Conservation (phyloP, 2,329 filamentous ascomycete species). For the Hymenoscyphus fructigenus region DNA sequence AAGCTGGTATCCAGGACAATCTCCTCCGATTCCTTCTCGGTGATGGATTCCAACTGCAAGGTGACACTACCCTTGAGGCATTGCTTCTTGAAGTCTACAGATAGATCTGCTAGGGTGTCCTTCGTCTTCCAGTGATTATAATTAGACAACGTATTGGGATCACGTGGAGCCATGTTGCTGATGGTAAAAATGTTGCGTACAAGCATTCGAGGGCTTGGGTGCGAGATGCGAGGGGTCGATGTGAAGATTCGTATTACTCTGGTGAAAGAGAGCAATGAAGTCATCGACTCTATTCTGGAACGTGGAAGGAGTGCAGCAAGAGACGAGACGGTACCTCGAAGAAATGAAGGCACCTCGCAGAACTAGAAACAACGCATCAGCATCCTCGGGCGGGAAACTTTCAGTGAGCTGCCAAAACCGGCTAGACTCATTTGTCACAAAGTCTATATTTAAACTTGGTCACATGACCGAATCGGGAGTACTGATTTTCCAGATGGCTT, state of each 20-base stretch:
- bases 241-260: constrained; percentile 17
- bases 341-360: background rate
- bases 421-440: background rate
- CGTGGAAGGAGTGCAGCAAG: background rate
- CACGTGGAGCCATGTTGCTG: constrained; percentile 47
- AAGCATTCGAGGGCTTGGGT: constrained; percentile 14
- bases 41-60: constrained; percentile 74
- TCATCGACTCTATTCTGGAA: constrained; percentile 22
- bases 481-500: background rate
- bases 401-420: background rate
- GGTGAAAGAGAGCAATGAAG: constrained; percentile 20
- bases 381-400: background rate
- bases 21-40: constrained; percentile 68
- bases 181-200: constrained; percentile 29
- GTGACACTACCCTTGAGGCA: constrained; percentile 74
- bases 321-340: background rate
- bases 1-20: constrained; percentile 88
- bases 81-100: constrained; percentile 80
- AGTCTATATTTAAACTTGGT: background rate
- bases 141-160: constrained; percentile 90
- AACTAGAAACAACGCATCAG: background rate
- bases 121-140: constrained; percentile 83
- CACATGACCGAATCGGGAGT: no score
- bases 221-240: constrained; percentile 20
- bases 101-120: constrained; percentile 79